Conservation (phyloP, 495 filamentous ascomycete species). For the Trichoderma reesei region DNA sequence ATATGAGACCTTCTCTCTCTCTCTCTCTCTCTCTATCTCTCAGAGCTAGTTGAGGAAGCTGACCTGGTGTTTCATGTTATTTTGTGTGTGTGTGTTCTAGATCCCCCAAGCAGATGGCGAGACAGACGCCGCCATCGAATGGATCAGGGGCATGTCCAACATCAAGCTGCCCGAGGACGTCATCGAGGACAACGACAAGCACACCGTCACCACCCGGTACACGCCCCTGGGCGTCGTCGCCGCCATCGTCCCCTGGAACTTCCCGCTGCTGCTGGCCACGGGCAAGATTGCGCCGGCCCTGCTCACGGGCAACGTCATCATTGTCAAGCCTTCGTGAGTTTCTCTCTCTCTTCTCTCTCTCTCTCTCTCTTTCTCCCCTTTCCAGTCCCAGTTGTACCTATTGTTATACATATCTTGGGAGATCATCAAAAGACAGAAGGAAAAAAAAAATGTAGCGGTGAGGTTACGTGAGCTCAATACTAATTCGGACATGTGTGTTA, state of each 20-base stretch:
- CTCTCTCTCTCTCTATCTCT: too few relatives aligned
- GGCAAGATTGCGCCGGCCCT: conserved; percentile 48
- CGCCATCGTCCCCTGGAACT: conserved; percentile 57
- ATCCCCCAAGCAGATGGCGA: not conserved
- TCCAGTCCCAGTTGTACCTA: not conserved
- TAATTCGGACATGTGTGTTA: not conserved
- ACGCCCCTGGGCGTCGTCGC: conserved; percentile 44
- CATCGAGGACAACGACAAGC: conserved; percentile 41
- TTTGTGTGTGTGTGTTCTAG: not conserved
- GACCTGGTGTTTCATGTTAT: too few relatives aligned
- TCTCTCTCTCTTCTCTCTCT: not conserved
- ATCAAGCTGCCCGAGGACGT: conserved; percentile 31
- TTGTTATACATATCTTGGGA: not conserved
- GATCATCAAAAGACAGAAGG: too few relatives aligned
- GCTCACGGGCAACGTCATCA: conserved; percentile 50
- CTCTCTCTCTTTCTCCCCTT: too few relatives aligned
- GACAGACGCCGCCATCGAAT: not conserved
- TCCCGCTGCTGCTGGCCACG: conserved; percentile 44
- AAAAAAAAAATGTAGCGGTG: too few relatives aligned
- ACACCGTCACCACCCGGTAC: conserved; percentile 38
- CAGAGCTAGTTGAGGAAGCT: too few relatives aligned
- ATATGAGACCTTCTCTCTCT: too few relatives aligned
- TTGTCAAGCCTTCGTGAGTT: conserved; percentile 45
- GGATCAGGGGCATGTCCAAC: not conserved
- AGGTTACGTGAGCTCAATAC: not conserved